Base-by-base conservation (phyloP, 177 flowering plant species). In the Vitis hybrid region DNA sequence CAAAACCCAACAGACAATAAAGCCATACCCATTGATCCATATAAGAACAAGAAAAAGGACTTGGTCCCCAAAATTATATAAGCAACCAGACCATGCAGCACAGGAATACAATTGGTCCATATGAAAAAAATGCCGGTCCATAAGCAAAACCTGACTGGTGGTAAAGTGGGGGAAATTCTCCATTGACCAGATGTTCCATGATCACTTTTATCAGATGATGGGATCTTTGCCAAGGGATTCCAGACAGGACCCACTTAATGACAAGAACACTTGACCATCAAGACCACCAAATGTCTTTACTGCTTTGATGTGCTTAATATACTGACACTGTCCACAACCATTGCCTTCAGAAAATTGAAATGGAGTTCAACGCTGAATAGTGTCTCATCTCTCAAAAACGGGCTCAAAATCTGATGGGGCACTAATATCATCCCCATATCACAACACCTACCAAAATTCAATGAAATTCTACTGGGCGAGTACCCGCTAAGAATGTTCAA, bases 371-470 rank as follows among this genome's bases (percentile, higher is more conserved):
- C 21, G 6, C n/a, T 66, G 51, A 56, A 14, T 50, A 30, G 10
- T 45, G 17, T 7, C 50, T 66, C 26, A 26, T 15, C 51, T 66
- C 56, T 17, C 60, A 10, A 66, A 66, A 45, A 13, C 10, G 60
- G 69, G 58, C 56, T 54, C 60, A 26, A 57, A 9, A 52, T 54
- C 45, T 17, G 50, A 30, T 3, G 34, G 14, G 60, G 51, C 51
- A 54, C 60, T 54, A 56, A 55, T n/a, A 34, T 30, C 69, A 52
- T 55, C 60, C 51, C 58, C 49, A 66, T 26, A 32, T 30, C 50
- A 51, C 56, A 10, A 32, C 26, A 11, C 17, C 69, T 13, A 55
- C 48, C 30, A 18, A 54, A 56, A 8, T 13, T 8, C 45, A 55
- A 14, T 51, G 5, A 21, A 59, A 59, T 10, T 59, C 39, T 11